These are phyloP conservation scores for Cordyceps javanica DNA, from an alignment of 2,329 filamentous ascomycete species.

Conservation along the genomic window DNA sequence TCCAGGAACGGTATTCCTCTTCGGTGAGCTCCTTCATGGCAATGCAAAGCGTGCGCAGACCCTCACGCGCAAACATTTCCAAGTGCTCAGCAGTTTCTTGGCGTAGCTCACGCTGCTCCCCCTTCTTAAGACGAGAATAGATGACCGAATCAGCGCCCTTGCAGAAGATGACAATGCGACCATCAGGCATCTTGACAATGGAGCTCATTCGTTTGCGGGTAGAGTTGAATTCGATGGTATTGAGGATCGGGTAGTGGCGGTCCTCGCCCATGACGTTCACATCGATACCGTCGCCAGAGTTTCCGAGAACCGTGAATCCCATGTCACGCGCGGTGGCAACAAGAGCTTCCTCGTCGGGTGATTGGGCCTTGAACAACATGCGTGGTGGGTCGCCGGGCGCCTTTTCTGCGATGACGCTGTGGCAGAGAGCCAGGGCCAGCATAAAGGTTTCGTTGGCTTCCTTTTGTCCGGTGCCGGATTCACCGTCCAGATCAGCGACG, in stretches of 20 bases:
- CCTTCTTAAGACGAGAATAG: slow-evolving; percentile 79
- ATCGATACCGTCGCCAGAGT: slow-evolving; percentile 71
- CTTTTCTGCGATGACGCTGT: slow-evolving; percentile 89
- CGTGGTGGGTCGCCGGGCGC: slow-evolving; percentile 83
- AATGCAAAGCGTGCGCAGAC: slow-evolving; percentile 89
- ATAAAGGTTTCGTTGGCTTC: slow-evolving; percentile 83
- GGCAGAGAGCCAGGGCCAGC: slow-evolving; percentile 90
- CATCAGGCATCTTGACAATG: slow-evolving; percentile 90
- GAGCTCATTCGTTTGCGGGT: slow-evolving; percentile 96
- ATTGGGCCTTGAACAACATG: slow-evolving; percentile 95
- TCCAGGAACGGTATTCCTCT: slow-evolving; percentile 79
- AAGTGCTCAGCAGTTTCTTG: slow-evolving; percentile 84
- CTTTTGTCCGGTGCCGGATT: slow-evolving; percentile 70
- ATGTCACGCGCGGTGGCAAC: slow-evolving; percentile 92
- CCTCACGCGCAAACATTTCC: slow-evolving; percentile 94
- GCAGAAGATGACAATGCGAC: slow-evolving; percentile 84
- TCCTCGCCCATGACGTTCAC: slow-evolving; percentile 85
- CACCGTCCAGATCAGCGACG: slow-evolving; percentile 72
- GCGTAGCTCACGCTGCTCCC: slow-evolving; percentile 80
- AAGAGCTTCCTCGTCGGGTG: slow-evolving; percentile 89
- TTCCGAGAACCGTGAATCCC: slow-evolving; percentile 86
- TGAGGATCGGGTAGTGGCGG: slow-evolving; percentile 77
- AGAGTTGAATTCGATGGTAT: slow-evolving; percentile 96
- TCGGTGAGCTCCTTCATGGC: slow-evolving; percentile 76
- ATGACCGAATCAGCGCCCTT: slow-evolving; percentile 98